These are phyloP conservation scores for Stachybotrys chartarum DNA, from an alignment of 2,329 filamentous ascomycete species.

Conservation along the genomic window DNA sequence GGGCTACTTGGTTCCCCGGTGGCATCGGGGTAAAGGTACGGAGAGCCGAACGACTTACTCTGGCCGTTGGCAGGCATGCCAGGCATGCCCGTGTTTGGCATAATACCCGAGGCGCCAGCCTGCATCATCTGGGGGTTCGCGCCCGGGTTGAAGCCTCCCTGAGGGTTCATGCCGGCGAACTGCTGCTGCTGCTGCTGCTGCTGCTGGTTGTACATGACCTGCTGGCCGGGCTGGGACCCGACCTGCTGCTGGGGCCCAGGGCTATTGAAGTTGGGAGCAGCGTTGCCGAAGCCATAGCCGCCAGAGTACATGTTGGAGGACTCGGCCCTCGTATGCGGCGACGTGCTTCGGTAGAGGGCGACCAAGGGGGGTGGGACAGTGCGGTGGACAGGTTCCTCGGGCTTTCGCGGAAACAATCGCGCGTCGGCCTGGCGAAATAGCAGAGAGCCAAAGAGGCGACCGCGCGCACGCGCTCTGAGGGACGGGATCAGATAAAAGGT, in stretches of 20 bases:
- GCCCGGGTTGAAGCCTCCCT: slow-evolving; percentile 41
- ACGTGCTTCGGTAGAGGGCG: background rate
- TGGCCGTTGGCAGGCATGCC: slow-evolving; percentile 54
- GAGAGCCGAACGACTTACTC: slow-evolving; percentile 36
- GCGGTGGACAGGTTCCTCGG: no score
- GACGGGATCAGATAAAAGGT: background rate
- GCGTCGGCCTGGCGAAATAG: background rate
- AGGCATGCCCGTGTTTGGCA: slow-evolving; percentile 54
- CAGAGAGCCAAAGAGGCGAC: no score
- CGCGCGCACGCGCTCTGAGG: background rate
- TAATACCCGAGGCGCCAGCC: slow-evolving; percentile 50
- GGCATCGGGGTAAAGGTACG: slow-evolving; percentile 10
- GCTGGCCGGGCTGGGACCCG: slow-evolving; percentile 34
- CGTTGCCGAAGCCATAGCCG: slow-evolving; percentile 47
- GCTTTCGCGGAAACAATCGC: background rate
- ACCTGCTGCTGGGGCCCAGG: slow-evolving; percentile 28
- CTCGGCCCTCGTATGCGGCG: background rate
- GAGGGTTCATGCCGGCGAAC: slow-evolving; percentile 45
- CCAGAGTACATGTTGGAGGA: slow-evolving; percentile 43
- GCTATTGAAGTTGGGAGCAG: slow-evolving; percentile 44
- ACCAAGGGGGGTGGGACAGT: background rate
- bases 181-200: slow-evolving; percentile 26
- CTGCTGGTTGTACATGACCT: slow-evolving; percentile 50
- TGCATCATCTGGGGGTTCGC: slow-evolving; percentile 50
- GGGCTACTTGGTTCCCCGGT: no score